Evolutionary conservation across 371 early-diverging fungal species (phyloP).

Genomic region (Saksenaea oblongispora): DNA sequence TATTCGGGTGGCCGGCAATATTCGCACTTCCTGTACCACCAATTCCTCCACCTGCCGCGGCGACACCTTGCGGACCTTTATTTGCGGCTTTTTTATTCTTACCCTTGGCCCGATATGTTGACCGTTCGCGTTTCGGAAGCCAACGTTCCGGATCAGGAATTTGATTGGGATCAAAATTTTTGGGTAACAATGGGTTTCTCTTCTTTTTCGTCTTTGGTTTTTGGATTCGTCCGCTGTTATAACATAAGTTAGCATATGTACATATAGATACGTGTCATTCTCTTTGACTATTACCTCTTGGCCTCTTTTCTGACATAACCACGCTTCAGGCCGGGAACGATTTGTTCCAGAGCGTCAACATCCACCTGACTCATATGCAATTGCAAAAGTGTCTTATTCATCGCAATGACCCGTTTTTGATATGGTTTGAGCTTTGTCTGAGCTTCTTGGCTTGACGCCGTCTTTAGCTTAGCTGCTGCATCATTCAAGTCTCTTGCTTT

Average conservation of each 20-base stretch:
- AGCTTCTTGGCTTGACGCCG: constrained; percentile 55
- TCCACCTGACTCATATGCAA: constrained; percentile 70
- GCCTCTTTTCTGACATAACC: constrained; percentile 56
- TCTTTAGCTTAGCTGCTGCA: constrained; percentile 58
- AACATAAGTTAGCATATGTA: not conserved
- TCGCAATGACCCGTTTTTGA: constrained; percentile 67
- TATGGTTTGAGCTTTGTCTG: constrained; percentile 61
- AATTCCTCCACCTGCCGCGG: constrained; percentile 65
- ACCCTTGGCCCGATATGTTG: constrained; percentile 57
- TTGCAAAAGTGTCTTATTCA: constrained; percentile 69
- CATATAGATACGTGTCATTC: not conserved
- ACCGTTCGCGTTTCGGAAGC: constrained; percentile 71
- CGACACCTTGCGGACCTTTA: constrained; percentile 63
- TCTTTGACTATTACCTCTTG: constrained; percentile 24
- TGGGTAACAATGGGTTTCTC: constrained; percentile 64
- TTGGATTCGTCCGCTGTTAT: constrained; percentile 16
- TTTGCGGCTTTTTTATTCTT: constrained; percentile 58
- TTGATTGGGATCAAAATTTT: constrained; percentile 50
- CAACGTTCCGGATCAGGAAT: constrained; percentile 79
- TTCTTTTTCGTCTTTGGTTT: constrained; percentile 60
- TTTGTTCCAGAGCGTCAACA: constrained; percentile 53
- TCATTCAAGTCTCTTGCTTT: constrained; percentile 61
- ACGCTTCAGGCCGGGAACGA: constrained; percentile 68
- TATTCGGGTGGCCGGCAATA: constrained; percentile 49
- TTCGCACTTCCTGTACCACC: constrained; percentile 75